Percentiles rank a stretch among this genome's conserved stretches.
phyloP scores from a whole-genome alignment of 1,284 basidiomycete genomes.

The Pyrrhoderma noxium region DNA sequence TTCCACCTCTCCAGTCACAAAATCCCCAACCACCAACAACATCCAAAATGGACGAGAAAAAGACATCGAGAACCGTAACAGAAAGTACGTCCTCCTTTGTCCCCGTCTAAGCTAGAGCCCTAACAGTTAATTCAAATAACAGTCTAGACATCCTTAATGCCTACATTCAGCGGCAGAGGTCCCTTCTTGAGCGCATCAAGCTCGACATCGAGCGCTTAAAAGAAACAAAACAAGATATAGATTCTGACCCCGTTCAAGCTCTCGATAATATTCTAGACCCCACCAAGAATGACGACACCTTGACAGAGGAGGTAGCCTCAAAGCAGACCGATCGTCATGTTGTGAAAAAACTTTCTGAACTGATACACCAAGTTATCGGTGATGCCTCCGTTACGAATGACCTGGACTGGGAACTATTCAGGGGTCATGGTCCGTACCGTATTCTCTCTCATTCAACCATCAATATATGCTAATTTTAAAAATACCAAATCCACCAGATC shows the following conservation, averaged over 20 bases:
- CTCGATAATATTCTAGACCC: slow-evolving; percentile 15
- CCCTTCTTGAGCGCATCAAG: slow-evolving; percentile 19
- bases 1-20: no score
- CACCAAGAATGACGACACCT: slow-evolving; percentile 6
- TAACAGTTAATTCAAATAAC: slow-evolving; percentile 1
- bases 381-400: slow-evolving; percentile 12
- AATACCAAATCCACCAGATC: slow-evolving; percentile 5
- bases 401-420: slow-evolving; percentile 21
- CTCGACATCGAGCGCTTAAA: slow-evolving; percentile 17
- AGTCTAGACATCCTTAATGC: slow-evolving; percentile 20
- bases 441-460: not conserved
- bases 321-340: no score
- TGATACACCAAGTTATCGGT: slow-evolving; percentile 9
- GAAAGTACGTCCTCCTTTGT: slow-evolving; percentile 10
- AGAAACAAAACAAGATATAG: slow-evolving; percentile 10
- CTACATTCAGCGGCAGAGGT: slow-evolving; percentile 20
- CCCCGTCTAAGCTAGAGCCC: not conserved
- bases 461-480: not conserved
- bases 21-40: not conserved
- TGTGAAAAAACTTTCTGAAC: slow-evolving; percentile 9
- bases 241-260: slow-evolving; percentile 12
- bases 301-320: not conserved
- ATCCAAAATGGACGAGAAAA: slow-evolving; percentile 2
- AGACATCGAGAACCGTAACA: slow-evolving; percentile 4
- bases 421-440: slow-evolving; percentile 10